Conservation (phyloP, 2,329 filamentous ascomycete genomes). For the Raffaelea deltoideospora region DNA sequence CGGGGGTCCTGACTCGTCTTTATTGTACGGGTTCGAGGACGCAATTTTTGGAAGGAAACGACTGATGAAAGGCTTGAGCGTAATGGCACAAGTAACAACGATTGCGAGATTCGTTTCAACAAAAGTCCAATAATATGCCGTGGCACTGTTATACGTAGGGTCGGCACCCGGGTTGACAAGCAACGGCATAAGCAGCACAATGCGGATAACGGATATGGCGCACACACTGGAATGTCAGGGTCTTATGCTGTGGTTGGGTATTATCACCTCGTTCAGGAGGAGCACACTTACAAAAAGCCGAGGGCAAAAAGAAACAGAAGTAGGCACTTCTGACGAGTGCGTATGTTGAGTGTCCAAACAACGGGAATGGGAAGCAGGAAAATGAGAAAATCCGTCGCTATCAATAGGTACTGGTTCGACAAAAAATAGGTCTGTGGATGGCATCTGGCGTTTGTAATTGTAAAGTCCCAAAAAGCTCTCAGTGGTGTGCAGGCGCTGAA, state of each 20-base stretch:
- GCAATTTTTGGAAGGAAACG: slow-evolving; percentile 1
- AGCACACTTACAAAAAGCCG: slow-evolving; percentile 21
- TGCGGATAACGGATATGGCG: slow-evolving; percentile 18
- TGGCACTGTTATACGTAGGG: slow-evolving; percentile 14
- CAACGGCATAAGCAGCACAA: slow-evolving; percentile 13
- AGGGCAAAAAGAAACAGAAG: slow-evolving; percentile 20
- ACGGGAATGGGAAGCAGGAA: slow-evolving; percentile 8
- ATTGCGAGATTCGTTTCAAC: slow-evolving; percentile 22
- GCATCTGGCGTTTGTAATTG: slow-evolving; percentile 2
- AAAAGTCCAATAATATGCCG: slow-evolving; percentile 19
- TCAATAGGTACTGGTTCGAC: slow-evolving; percentile 7
- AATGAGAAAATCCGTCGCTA: slow-evolving; percentile 52
- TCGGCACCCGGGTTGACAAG: slow-evolving; percentile 10
- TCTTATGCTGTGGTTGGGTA: neutral
- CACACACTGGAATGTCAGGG: slow-evolving; percentile 16
- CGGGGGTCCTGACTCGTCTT: neutral
- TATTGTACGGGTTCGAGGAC: neutral
- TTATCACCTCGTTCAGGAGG: too few relatives aligned
- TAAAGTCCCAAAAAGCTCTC: slow-evolving; percentile 15
- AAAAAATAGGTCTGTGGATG: slow-evolving; percentile 6
- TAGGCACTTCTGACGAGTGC: slow-evolving; percentile 3
- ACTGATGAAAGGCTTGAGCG: slow-evolving; percentile 17
- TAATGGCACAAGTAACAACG: slow-evolving; percentile 20
- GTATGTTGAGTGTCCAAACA: slow-evolving; percentile 7
- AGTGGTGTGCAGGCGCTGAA: slow-evolving; percentile 17